Conservation (phyloP, 352 stramenopile genomes). For the Paralagenidium karlingii region DNA sequence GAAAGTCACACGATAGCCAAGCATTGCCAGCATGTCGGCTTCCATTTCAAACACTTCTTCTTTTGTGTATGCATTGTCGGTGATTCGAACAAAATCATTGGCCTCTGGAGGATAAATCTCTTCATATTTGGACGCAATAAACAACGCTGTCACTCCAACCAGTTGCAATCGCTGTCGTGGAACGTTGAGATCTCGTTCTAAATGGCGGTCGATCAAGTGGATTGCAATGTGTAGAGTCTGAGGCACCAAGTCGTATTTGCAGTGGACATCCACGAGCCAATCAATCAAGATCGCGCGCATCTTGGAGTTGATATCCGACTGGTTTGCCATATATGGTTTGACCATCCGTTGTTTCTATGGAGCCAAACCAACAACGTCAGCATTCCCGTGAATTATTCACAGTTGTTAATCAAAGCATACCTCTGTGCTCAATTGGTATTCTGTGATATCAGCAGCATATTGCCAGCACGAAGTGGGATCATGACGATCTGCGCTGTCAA, state of each 20-base stretch:
- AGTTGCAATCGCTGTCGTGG: constrained; percentile 88
- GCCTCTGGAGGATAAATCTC: constrained; percentile 93
- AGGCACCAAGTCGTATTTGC: constrained; percentile 65
- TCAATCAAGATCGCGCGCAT: constrained; percentile 99
- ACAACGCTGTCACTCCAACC: constrained; percentile 91
- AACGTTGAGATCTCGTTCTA: constrained; percentile 60
- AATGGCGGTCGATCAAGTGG: constrained; percentile 68
- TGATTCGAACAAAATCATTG: constrained; percentile 95
- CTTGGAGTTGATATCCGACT: constrained; percentile 97
- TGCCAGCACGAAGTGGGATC: constrained; percentile 54
- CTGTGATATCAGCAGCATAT: constrained; percentile 75
- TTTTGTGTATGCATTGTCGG: constrained; percentile 89
- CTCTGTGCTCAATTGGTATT: constrained; percentile 62
- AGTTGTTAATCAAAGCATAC: constrained; percentile 7
- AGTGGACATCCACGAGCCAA: constrained; percentile 94
- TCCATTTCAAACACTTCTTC: constrained; percentile 79
- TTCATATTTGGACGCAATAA: constrained; percentile 97
- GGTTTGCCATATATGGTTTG: constrained; percentile 69
- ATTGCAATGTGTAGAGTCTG: constrained; percentile 81
- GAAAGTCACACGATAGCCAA: constrained; percentile 73
- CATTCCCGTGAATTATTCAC: neutral
- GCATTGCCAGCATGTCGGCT: constrained; percentile 48
- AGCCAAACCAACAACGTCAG: neutral
- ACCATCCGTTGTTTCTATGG: constrained; percentile 39
- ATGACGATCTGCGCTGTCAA: constrained; percentile 59